Base-by-base conservation (phyloP, 108 stramenopile genomes). In the Conticribra guillardii region DNA sequence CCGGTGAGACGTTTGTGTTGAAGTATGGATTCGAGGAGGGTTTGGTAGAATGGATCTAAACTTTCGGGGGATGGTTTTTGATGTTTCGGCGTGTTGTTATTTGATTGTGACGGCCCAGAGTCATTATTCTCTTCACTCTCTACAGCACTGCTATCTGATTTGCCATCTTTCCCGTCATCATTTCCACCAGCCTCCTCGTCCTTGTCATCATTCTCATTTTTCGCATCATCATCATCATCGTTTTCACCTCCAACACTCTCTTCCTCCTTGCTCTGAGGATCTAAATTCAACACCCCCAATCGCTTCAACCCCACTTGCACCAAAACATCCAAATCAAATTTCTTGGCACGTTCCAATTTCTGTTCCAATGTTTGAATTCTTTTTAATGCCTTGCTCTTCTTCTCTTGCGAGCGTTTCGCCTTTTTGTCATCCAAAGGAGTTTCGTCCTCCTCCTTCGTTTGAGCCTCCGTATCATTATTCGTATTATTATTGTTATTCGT, bases 1-100 rank as follows among this genome's bases (percentile, higher is more conserved):
- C 75, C n/a, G 17, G 60, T 61, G 15, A 95, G 59, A 17, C 81
- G 81, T 57, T 87, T 89, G 61, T 94, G 89, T 28, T 66, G 54
- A 33, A 94, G 64, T 44, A 90, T 79, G 2, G 47, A 29, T 63
- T 89, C 83, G 5, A 88, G 54, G 44, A 85, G 61, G 30, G 57
- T 23, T 73, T 67, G 51, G 44, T 57, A 66, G 34, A 81, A 65
- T 51, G 47, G 52, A 17, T 81, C 73, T 15, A 75, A 50, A 1
- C n/a, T 60, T 51, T 82, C 67, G 45, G 68, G 26, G 23, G 41
- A 26, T 18, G 55, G 22, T 21, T 61, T 34, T 14, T 16, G 4
- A 51, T 49, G 24, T 48, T 26, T 56, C 30, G n/a, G n/a, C n/a
- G n/a, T n/a, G n/a, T n/a, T n/a, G n/a, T n/a, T n/a, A n/a, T n/a